A percentile compares a stretch with the other conserved stretches of the same genome.
These are phyloP conservation scores for Rhodotorula diobovata DNA, from an alignment of 768 basidiomycete species.

Conservation along the genomic window DNA sequence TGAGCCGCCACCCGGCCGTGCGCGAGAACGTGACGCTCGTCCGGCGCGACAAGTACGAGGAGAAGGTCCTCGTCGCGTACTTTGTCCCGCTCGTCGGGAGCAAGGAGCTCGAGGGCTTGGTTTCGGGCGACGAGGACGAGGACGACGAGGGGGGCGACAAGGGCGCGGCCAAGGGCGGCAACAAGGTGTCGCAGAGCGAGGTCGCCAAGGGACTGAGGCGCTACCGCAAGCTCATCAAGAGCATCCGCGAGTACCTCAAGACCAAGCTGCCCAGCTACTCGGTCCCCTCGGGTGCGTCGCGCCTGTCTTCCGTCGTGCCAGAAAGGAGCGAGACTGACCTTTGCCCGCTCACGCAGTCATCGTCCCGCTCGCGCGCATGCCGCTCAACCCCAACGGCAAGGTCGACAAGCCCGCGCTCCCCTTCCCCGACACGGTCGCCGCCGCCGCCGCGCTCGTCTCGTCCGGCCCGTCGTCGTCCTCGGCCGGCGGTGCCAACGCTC, in stretches of 20 bases:
- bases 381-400: conserved; percentile 97
- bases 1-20: conserved; percentile 85
- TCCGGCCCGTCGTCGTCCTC: conserved; percentile 31
- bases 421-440: conserved; percentile 90
- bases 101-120: conserved; percentile 62
- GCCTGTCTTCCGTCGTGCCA: neutral
- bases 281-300: conserved; percentile 72
- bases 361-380: conserved; percentile 90
- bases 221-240: conserved; percentile 82
- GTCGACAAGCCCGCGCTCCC: conserved; percentile 97
- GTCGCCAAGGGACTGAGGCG: conserved; percentile 71
- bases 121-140: conserved; percentile 52
- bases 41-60: conserved; percentile 94
- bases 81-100: conserved; percentile 78
- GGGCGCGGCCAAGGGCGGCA: neutral
- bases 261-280: conserved; percentile 94
- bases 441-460: conserved; percentile 48
- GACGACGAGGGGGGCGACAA: conserved; percentile 52
- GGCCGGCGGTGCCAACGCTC: conserved; percentile 42
- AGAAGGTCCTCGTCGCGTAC: conserved; percentile 96
- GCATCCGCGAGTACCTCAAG: conserved; percentile 90
- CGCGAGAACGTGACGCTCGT: conserved; percentile 98
- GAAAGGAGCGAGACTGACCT: neutral
- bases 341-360: conserved; percentile 61
- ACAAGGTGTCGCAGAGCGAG: conserved; percentile 56